phyloP scores from a whole-genome alignment of 2,329 filamentous ascomycete genomes.

The Aspergillus sp. region DNA sequence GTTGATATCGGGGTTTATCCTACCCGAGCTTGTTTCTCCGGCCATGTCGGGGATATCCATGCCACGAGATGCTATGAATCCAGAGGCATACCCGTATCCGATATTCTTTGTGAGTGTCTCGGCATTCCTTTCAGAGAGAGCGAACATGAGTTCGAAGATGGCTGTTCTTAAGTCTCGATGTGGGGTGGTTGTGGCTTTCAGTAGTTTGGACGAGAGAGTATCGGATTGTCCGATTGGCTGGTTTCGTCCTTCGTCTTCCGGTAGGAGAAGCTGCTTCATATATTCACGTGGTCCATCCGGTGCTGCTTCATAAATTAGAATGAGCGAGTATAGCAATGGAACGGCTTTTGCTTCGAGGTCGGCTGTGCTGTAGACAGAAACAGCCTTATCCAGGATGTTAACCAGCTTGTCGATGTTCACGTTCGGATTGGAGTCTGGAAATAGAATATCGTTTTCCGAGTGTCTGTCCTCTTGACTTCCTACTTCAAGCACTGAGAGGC shows the following conservation, averaged over 20 bases:
- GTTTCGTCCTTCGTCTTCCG: conserved; percentile 66
- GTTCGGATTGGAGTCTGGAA: conserved; percentile 55
- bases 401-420: conserved; percentile 58
- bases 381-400: conserved; percentile 59
- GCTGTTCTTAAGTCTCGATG: conserved; percentile 64
- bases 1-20: conserved; percentile 48
- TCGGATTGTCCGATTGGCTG: conserved; percentile 67
- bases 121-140: conserved; percentile 74
- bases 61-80: conserved; percentile 78
- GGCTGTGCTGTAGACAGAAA: conserved; percentile 54
- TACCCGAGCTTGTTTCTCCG: conserved; percentile 45
- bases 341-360: conserved; percentile 66
- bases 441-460: conserved; percentile 48
- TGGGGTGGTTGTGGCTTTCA: conserved; percentile 69
- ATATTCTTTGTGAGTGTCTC: conserved; percentile 79
- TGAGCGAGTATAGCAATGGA: conserved; percentile 66
- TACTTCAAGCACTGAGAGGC: conserved; percentile 69
- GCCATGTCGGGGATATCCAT: conserved; percentile 65
- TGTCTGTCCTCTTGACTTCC: conserved; percentile 44
- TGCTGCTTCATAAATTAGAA: conserved; percentile 61
- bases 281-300: conserved; percentile 53
- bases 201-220: conserved; percentile 65
- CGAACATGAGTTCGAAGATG: conserved; percentile 74
- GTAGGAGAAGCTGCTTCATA: conserved; percentile 63
- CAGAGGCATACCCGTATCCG: conserved; percentile 87